Conservation (phyloP, 129 eudicot genomes). For the Flaveria brownii region DNA sequence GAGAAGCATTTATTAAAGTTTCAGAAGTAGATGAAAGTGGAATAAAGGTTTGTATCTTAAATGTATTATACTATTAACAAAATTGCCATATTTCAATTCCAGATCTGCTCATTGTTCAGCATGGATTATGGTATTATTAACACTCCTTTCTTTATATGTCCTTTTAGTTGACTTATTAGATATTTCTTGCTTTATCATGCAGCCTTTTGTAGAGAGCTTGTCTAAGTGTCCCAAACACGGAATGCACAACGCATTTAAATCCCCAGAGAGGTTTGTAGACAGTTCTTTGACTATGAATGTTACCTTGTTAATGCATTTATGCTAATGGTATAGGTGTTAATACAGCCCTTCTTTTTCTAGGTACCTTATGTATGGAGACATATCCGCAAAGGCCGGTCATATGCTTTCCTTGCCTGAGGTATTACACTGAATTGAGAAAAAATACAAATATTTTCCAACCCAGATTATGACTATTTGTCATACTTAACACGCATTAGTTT, state of each 20-base stretch:
- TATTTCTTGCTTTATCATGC: conserved; percentile 34
- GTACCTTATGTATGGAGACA: conserved; percentile 88
- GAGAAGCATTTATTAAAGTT: conserved; percentile 85
- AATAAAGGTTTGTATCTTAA: conserved; percentile 53
- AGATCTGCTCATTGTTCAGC: neutral
- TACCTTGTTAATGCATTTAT: neutral
- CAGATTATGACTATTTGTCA: neutral
- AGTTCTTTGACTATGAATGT: neutral
- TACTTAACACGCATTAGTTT: neutral
- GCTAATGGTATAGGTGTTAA: conserved; percentile 1
- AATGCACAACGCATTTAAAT: conserved; percentile 86
- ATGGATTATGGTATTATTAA: neutral
- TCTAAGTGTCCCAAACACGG: conserved; percentile 88
- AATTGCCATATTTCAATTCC: neutral
- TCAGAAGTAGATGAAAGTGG: conserved; percentile 77
- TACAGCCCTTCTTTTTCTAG: conserved; percentile 37
- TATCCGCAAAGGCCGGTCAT: conserved; percentile 84
- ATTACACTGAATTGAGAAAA: conserved; percentile 13
- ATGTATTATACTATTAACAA: neutral
- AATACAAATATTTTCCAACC: neutral
- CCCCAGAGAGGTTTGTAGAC: conserved; percentile 75
- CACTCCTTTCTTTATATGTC: neutral
- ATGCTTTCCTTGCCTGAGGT: conserved; percentile 87
- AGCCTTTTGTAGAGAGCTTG: conserved; percentile 98
- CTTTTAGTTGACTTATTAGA: conserved; percentile 8